Evolutionary conservation across 495 filamentous ascomycete species (phyloP), one percentile per base, ranked within the genome.

Genomic region (Penicillium verhagenii): DNA sequence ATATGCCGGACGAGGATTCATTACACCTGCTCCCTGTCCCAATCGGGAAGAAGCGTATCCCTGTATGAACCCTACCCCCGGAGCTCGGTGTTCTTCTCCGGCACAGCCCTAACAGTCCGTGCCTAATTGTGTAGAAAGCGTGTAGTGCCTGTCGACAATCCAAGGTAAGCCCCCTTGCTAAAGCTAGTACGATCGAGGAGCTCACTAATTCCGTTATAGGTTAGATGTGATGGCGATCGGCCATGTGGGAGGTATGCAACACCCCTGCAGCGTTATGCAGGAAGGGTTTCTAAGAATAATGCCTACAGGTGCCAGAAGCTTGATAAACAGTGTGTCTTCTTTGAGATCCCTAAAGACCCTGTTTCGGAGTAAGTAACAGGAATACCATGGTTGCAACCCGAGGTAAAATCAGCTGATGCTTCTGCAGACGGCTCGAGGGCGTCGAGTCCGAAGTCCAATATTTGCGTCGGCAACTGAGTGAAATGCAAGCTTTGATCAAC

Each of bases 141-240:
- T 75, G 72, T 50, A 65, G 64, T 53, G 54, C 69, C 35, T 75
- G 72, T 54, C 64, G 72, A 29, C 61, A 64, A 33, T 73, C 72
- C 3, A 75, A 75, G 57, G 72, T 71, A 35, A 42, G 57, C 16
- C 14, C 13, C 47, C 13, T 7, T 26, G 21, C 37, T 7, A 5
- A 18, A 26, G 38, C 26, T 20, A 20, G 16, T 48, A 1, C 10
- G n/a, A 19, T 18, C 38, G 19, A 11, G 16, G 10, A 20, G n/a
- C 46, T 31, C 24, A 37, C 23, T 58, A 23, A 63, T 45, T n/a
- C 16, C 20, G 1, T 45, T 31, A 9, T 37, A 75, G 72, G 66
- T 75, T 14, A 65, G 60, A 66, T 75, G 72, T 49, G 72, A 75
- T 54, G 70, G 66, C n/a, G 65, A 70, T 43, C 56, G 64, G 21